These are phyloP conservation scores for Talaromyces liani DNA, from an alignment of 495 filamentous ascomycete species.

Conservation along the genomic window DNA sequence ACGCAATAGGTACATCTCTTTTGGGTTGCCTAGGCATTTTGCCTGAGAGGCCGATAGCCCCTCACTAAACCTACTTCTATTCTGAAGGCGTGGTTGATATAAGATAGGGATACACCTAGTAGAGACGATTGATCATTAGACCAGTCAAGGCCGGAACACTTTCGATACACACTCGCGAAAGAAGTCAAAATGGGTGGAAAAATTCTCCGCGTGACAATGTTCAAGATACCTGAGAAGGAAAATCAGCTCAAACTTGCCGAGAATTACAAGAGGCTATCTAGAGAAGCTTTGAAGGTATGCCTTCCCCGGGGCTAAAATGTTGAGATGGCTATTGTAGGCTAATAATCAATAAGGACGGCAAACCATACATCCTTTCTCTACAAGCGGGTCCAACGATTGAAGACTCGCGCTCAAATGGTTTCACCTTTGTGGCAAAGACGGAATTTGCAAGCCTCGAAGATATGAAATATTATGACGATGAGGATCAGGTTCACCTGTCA, in stretches of 20 bases:
- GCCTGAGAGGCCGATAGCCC: not conserved
- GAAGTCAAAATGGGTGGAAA: not conserved
- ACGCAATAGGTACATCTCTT: not conserved
- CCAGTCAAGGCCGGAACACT: not conserved
- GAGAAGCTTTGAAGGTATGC: not conserved
- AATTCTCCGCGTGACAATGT: not conserved
- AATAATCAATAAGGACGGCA: slow-evolving; percentile 41
- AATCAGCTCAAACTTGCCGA: not conserved
- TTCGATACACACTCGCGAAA: not conserved
- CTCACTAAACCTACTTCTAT: not conserved
- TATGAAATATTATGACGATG: slow-evolving; percentile 61
- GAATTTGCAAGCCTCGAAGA: slow-evolving; percentile 56
- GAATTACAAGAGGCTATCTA: not conserved
- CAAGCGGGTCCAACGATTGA: slow-evolving; percentile 34
- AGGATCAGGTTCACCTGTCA: slow-evolving; percentile 52
- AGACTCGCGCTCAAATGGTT: slow-evolving; percentile 54
- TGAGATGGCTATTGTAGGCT: not conserved
- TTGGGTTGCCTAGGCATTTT: not conserved
- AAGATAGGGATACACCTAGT: not conserved
- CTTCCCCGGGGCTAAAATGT: not conserved
- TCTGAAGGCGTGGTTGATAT: not conserved
- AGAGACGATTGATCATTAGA: not conserved
- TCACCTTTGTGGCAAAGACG: slow-evolving; percentile 49
- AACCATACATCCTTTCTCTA: slow-evolving; percentile 54
- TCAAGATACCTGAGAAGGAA: not conserved